Conservation (phyloP, 2,329 filamentous ascomycete genomes). For the Xylariaceae sp. region DNA sequence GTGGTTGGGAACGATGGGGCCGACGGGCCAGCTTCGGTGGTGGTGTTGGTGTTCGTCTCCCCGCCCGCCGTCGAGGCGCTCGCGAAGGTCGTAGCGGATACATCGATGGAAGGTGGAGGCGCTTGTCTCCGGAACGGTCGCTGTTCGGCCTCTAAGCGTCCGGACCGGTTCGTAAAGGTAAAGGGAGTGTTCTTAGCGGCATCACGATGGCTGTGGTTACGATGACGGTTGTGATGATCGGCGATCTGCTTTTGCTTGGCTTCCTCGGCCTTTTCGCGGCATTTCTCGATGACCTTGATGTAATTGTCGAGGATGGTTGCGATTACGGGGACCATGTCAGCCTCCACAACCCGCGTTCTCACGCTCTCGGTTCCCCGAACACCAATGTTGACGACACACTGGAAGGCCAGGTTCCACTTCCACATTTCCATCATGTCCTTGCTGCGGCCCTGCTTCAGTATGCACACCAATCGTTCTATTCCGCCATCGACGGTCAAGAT, state of each 20-base stretch:
- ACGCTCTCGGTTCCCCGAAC: slow-evolving; percentile 93
- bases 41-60: slow-evolving; percentile 36
- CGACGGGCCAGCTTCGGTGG: slow-evolving; percentile 55
- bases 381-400: slow-evolving; percentile 98
- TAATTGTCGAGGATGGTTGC: slow-evolving; percentile 98
- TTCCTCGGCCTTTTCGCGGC: slow-evolving; percentile 79
- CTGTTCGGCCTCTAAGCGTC: slow-evolving; percentile 52
- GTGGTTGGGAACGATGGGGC: slow-evolving; percentile 58
- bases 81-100: slow-evolving; percentile 53
- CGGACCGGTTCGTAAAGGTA: slow-evolving; percentile 50
- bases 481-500: slow-evolving; percentile 98
- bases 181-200: slow-evolving; percentile 48
- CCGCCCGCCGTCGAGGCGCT: slow-evolving; percentile 38
- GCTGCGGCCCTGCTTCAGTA: slow-evolving; percentile 93
- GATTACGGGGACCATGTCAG: slow-evolving; percentile 98
- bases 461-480: slow-evolving; percentile 92
- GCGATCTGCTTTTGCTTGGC: slow-evolving; percentile 64
- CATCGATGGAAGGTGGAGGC: slow-evolving; percentile 78
- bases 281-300: slow-evolving; percentile 91
- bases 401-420: slow-evolving; percentile 99
- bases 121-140: slow-evolving; percentile 68
- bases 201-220: slow-evolving; percentile 45
- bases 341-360: slow-evolving; percentile 90
- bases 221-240: slow-evolving; percentile 48
- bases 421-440: slow-evolving; percentile 99